Conservation (phyloP, 305 asterid genomes). For the Euphrasia arctica region DNA sequence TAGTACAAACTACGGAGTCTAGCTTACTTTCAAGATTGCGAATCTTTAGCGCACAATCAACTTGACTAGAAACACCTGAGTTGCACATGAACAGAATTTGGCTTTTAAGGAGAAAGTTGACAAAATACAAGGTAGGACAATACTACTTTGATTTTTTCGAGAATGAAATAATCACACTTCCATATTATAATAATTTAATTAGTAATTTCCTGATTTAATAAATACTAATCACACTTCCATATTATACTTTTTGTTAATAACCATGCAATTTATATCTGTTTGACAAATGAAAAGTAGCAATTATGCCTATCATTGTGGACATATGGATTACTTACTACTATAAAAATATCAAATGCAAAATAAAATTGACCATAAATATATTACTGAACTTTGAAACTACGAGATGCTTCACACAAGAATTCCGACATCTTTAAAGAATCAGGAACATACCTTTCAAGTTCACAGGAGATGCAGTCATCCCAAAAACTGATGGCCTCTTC, state of each 20-base stretch:
- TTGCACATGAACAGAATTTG: constrained; percentile 24
- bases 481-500: constrained; percentile 95
- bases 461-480: constrained; percentile 99
- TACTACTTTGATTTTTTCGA: background rate
- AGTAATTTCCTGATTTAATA: too few species aligned
- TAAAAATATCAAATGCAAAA: constrained; percentile 15
- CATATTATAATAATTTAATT: too few species aligned
- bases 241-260: too few species aligned
- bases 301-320: background rate
- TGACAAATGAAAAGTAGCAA: too few species aligned
- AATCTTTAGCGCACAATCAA: constrained; percentile 96
- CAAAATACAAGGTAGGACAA: background rate
- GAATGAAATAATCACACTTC: too few species aligned
- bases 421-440: background rate
- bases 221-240: too few species aligned
- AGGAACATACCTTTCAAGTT: constrained; percentile 81
- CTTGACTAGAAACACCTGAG: constrained; percentile 98
- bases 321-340: constrained; percentile 9
- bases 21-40: constrained; percentile 93
- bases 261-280: too few species aligned
- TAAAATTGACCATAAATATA: constrained; percentile 3
- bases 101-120: constrained; percentile 4
- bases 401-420: constrained; percentile 19
- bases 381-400: constrained; percentile 1
- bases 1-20: constrained; percentile 88